Conservation (phyloP, 2,329 filamentous ascomycete species). For the Xylariaceae sp. region DNA sequence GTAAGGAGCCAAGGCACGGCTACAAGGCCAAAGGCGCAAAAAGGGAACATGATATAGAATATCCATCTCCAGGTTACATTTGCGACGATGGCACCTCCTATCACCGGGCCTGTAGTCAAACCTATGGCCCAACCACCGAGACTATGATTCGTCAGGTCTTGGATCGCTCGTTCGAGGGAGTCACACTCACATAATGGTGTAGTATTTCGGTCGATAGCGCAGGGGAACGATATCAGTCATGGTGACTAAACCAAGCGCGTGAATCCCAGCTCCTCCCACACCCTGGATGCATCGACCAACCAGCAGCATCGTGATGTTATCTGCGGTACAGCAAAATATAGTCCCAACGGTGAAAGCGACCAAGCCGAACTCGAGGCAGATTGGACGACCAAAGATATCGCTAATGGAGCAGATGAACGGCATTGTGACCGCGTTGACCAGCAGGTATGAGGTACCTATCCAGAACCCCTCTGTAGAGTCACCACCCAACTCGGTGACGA, state of each 20-base stretch:
- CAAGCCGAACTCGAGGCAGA: constrained; percentile 30
- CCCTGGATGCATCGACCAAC: constrained; percentile 36
- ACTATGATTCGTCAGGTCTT: constrained; percentile 1
- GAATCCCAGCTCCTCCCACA: constrained; percentile 37
- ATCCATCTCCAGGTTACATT: constrained; percentile 16
- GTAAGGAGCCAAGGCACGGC: constrained; percentile 39
- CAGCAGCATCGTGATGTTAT: constrained; percentile 30
- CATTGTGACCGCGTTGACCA: constrained; percentile 26
- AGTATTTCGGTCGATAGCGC: constrained; percentile 36
- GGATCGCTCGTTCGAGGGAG: too few relatives aligned
- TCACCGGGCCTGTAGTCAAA: constrained; percentile 10
- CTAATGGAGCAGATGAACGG: constrained; percentile 27
- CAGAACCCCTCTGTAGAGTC: neutral
- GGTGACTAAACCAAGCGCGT: constrained; percentile 35
- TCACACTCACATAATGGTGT: constrained; percentile 30
- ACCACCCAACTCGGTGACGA: neutral
- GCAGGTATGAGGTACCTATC: constrained; percentile 21
- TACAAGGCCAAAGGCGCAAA: constrained; percentile 36
- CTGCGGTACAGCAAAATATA: constrained; percentile 32
- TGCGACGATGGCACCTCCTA: constrained; percentile 11
- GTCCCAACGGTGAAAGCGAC: constrained; percentile 40
- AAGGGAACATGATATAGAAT: constrained; percentile 41
- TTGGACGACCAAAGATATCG: constrained; percentile 32
- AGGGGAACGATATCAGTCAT: constrained; percentile 39
- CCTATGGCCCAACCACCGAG: constrained; percentile 13